Evolutionary conservation across 768 basidiomycete species (phyloP).

Genomic region (Crassisporium funariophilum): DNA sequence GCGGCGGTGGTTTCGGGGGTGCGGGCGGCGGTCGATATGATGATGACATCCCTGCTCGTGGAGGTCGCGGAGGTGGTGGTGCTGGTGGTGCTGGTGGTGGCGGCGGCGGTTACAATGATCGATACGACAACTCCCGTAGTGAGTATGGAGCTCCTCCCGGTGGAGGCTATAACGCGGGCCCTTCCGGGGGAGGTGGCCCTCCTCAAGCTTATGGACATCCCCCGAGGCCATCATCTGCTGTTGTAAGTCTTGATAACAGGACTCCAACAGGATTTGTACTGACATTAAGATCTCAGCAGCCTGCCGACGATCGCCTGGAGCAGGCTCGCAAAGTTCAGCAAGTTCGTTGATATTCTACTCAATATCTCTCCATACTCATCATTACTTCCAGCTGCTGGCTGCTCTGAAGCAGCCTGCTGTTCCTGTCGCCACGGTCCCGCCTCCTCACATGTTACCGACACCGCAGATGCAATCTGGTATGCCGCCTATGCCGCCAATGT

Average conservation of each 20-base stretch:
- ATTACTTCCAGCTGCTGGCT: conserved; percentile 55
- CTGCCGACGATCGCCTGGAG: conserved; percentile 78
- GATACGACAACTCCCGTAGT: conserved; percentile 45
- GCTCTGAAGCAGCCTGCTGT: conserved; percentile 73
- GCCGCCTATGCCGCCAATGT: conserved; percentile 40
- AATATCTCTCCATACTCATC: background rate
- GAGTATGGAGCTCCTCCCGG: conserved; percentile 33
- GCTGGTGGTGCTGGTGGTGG: conserved; percentile 44
- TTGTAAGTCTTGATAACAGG: conserved; percentile 21
- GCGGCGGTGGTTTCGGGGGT: conserved; percentile 42
- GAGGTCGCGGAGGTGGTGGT: conserved; percentile 42
- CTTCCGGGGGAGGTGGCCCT: conserved; percentile 6
- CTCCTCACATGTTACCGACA: conserved; percentile 29
- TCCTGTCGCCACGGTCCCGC: conserved; percentile 35
- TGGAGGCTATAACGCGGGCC: conserved; percentile 13
- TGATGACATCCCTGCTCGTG: conserved; percentile 50
- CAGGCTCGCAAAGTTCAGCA: conserved; percentile 88
- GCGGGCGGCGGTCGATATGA: conserved; percentile 41
- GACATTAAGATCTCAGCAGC: conserved; percentile 29
- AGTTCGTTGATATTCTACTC: conserved; percentile 30
- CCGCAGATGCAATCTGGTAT: conserved; percentile 34
- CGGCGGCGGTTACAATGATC: conserved; percentile 44
- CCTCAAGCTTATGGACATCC: conserved; percentile 28
- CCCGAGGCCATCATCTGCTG: too few relatives aligned
- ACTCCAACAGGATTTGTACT: too few relatives aligned